Conservation (phyloP, 129 eudicot species). For the Apium graveolens region DNA sequence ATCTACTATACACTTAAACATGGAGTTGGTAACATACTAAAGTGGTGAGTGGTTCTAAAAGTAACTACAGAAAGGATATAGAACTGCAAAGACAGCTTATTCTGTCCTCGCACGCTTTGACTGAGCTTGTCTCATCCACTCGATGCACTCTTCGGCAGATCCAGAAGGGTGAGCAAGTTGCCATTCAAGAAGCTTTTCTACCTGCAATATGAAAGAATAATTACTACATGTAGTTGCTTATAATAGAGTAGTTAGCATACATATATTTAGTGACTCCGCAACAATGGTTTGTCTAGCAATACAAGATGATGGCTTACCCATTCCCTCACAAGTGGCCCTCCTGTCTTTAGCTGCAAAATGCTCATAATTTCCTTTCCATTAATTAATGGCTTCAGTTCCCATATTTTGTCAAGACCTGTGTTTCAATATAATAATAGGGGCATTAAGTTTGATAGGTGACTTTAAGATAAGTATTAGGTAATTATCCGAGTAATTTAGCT, state of each 20-base stretch:
- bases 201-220: conserved; percentile 28
- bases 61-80: background rate
- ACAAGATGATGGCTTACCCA: conserved; percentile 38
- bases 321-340: conserved; percentile 74
- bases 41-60: background rate
- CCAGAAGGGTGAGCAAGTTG: conserved; percentile 82
- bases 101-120: conserved; percentile 52
- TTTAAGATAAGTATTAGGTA: background rate
- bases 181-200: conserved; percentile 64
- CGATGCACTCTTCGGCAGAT: conserved; percentile 55
- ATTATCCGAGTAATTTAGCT: background rate
- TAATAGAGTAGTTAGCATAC: background rate
- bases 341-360: conserved; percentile 50
- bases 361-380: conserved; percentile 75
- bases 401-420: conserved; percentile 61
- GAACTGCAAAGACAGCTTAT: conserved; percentile 9
- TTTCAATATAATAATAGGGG: background rate
- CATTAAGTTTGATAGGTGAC: background rate
- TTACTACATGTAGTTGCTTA: background rate
- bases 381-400: conserved; percentile 67
- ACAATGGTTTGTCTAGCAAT: background rate
- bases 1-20: background rate
- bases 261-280: background rate
- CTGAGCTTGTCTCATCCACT: conserved; percentile 64
- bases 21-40: background rate